phyloP scores from a whole-genome alignment of 441 rosid genomes.

The Populus hybrid region DNA sequence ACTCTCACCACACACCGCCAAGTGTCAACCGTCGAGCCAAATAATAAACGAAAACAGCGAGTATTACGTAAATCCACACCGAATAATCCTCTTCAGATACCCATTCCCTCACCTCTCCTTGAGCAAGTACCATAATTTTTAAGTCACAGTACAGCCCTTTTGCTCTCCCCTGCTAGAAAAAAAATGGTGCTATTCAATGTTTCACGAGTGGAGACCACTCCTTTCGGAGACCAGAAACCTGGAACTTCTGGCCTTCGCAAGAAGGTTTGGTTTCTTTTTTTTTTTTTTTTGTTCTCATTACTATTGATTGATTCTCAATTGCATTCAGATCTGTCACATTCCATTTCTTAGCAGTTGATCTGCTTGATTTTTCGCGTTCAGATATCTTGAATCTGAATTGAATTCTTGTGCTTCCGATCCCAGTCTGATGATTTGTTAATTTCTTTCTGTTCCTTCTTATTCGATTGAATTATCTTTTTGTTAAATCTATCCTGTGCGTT shows the following conservation, averaged over 20 bases:
- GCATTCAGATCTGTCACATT: neutral
- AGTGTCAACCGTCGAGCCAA: neutral
- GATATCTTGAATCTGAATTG: neutral
- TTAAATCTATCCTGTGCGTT: constrained; percentile 12
- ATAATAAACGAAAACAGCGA: neutral
- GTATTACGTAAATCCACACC: neutral
- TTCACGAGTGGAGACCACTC: constrained; percentile 50
- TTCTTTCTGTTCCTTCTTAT: neutral
- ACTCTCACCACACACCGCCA: neutral
- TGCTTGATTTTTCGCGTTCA: neutral
- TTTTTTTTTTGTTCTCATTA: neutral
- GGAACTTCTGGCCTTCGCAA: constrained; percentile 99
- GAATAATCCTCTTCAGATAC: neutral
- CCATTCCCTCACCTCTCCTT: neutral
- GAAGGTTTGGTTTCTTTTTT: constrained; percentile 49
- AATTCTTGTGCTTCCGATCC: neutral
- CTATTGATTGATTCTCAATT: neutral
- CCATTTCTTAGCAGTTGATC: neutral
- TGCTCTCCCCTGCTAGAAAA: neutral
- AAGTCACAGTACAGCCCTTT: neutral
- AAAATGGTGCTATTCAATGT: constrained; percentile 66
- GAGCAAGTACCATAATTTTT: neutral
- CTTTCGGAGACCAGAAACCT: constrained; percentile 90
- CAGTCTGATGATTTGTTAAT: neutral
- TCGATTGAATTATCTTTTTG: neutral